These are phyloP conservation scores for Leccinum proximum DNA, from an alignment of 1,284 basidiomycete species.

Conservation along the genomic window DNA sequence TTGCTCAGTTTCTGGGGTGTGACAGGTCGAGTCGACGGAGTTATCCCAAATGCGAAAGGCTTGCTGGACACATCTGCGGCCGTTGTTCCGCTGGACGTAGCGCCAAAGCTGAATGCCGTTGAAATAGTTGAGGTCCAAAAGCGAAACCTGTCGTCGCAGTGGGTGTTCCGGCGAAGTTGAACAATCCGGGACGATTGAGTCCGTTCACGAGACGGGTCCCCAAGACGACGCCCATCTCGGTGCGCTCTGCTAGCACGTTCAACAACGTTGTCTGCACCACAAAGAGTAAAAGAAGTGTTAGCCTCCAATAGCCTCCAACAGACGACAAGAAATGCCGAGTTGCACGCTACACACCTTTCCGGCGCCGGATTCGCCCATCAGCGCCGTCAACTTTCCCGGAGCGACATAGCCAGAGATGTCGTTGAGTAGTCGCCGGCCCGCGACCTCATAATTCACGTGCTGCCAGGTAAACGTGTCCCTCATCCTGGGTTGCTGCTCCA, in stretches of 20 bases:
- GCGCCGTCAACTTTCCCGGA: conserved; percentile 74
- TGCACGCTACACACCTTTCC: conserved; percentile 52
- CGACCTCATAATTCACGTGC: conserved; percentile 59
- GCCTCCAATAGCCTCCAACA: conserved; percentile 2
- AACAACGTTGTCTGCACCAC: conserved; percentile 66
- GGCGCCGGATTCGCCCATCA: conserved; percentile 83
- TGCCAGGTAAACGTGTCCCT: conserved; percentile 58
- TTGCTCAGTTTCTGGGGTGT: too few relatives aligned
- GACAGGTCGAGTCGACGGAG: too few relatives aligned
- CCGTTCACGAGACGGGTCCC: conserved; percentile 84
- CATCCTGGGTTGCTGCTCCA: conserved; percentile 21
- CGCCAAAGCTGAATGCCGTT: too few relatives aligned
- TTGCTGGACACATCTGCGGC: too few relatives aligned
- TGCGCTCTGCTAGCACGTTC: conserved; percentile 81
- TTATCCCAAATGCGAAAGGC: too few relatives aligned
- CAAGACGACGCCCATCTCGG: conserved; percentile 75
- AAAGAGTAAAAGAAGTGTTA: conserved; percentile 20
- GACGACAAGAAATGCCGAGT: conserved; percentile 7
- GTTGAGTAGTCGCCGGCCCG: conserved; percentile 61
- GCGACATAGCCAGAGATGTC: conserved; percentile 83
- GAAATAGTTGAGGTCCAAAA: too few relatives aligned
- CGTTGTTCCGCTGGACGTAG: too few relatives aligned
- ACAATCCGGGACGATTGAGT: conserved; percentile 10
- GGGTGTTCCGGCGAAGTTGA: too few relatives aligned
- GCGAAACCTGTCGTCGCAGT: too few relatives aligned